phyloP scores from a whole-genome alignment of 441 rosid genomes.

The Cnidoscolus chayamansa region DNA sequence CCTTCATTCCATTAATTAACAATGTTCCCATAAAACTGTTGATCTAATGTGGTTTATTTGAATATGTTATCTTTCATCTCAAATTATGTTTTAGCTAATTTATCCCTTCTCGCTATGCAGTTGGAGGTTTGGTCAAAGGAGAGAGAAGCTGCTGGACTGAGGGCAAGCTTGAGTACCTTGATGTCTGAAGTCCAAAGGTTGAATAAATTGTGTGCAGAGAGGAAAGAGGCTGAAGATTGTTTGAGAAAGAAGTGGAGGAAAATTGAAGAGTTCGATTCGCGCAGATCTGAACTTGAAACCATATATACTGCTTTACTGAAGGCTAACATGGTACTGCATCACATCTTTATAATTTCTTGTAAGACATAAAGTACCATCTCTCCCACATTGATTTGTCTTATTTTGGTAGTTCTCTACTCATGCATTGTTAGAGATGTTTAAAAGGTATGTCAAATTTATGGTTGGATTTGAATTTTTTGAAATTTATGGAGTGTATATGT shows the following conservation, averaged over 20 bases:
- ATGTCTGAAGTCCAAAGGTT: constrained; percentile 78
- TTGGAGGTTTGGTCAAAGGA: constrained; percentile 95
- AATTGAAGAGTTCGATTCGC: constrained; percentile 88
- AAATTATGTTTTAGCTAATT: constrained; percentile 16
- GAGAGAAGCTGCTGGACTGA: constrained; percentile 86
- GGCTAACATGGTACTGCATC: constrained; percentile 70
- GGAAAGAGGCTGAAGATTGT: constrained; percentile 92
- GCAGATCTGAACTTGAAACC: constrained; percentile 90
- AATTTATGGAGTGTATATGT: not conserved
- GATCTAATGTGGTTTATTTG: not conserved
- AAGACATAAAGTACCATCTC: not conserved
- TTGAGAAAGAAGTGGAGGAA: constrained; percentile 93
- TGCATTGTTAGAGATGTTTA: not conserved
- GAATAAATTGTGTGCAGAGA: constrained; percentile 80
- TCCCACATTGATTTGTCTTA: constrained; percentile 3
- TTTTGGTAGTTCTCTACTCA: not conserved
- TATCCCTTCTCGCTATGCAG: constrained; percentile 37
- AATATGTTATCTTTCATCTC: constrained; percentile 1
- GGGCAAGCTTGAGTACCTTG: constrained; percentile 81
- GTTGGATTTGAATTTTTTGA: not conserved
- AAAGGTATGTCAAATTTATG: not conserved
- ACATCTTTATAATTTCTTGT: constrained; percentile 8
- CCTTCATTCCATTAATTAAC: not conserved
- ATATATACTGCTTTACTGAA: constrained; percentile 75
- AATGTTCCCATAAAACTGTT: not conserved